Conservation (phyloP, 2,329 filamentous ascomycete species). For the Penicillium fuscoglaucum region DNA sequence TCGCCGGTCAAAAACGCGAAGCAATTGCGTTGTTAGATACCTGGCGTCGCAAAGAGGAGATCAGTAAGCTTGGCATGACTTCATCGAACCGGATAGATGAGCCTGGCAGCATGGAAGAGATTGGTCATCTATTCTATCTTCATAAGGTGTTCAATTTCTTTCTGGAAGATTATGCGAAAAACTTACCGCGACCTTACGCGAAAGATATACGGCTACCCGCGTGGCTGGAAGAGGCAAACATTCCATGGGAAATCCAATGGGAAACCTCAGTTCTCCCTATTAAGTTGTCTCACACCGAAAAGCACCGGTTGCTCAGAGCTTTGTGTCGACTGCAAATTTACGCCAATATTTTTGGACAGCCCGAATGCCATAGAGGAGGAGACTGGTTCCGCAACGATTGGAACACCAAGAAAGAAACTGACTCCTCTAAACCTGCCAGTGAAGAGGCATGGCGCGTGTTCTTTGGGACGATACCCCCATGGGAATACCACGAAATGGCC, state of each 20-base stretch:
- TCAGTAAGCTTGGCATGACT: background rate
- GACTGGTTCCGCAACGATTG: too few relatives aligned
- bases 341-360: constrained; percentile 15
- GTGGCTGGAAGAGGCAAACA: background rate
- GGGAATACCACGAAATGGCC: constrained; percentile 26
- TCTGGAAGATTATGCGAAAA: constrained; percentile 6
- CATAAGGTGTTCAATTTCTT: constrained; percentile 8
- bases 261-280: constrained; percentile 5
- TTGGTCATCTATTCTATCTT: constrained; percentile 7
- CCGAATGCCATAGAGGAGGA: background rate
- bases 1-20: constrained; percentile 4
- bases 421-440: too few relatives aligned
- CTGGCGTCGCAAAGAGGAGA: constrained; percentile 21
- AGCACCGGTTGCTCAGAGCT: constrained; percentile 15
- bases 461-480: constrained; percentile 22
- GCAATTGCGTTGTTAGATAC: constrained; percentile 20
- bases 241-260: background rate
- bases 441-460: constrained; percentile 18
- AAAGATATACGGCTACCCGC: background rate
- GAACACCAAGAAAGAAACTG: too few relatives aligned
- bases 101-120: constrained; percentile 10
- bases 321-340: constrained; percentile 23
- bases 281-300: constrained; percentile 11
- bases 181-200: background rate
- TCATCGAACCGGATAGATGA: background rate